Percentiles rank a stretch among this genome's conserved stretches.
Conservation (phyloP, 805 yeast genomes). For the Ogataea haglerorum region DNA sequence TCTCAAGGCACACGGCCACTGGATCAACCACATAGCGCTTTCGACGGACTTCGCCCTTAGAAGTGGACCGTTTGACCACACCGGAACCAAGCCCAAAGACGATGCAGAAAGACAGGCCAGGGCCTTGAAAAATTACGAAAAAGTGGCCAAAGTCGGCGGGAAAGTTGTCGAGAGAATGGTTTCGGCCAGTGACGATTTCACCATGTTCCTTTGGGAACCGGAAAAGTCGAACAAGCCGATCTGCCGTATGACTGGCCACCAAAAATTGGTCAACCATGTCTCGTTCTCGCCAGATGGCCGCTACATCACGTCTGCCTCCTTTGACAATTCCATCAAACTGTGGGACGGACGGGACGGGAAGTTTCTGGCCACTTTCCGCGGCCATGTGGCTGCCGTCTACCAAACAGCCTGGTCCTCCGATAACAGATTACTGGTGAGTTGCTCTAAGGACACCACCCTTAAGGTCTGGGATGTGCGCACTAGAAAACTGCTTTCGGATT, state of each 20-base stretch:
- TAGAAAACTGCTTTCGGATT: conserved; percentile 75
- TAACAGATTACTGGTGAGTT: conserved; percentile 82
- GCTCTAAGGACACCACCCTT: conserved; percentile 93
- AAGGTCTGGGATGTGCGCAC: conserved; percentile 96
- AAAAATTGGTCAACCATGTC: conserved; percentile 93
- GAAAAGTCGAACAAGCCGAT: conserved; percentile 74
- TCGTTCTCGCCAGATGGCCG: conserved; percentile 95
- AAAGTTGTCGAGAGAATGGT: conserved; percentile 70
- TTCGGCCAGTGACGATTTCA: conserved; percentile 95
- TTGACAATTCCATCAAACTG: conserved; percentile 89
- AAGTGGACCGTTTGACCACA: conserved; percentile 84
- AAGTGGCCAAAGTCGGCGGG: conserved; percentile 59
- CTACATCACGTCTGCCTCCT: conserved; percentile 84
- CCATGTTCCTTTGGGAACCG: conserved; percentile 98
- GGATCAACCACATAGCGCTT: conserved; percentile 93
- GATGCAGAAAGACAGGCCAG: conserved; percentile 45
- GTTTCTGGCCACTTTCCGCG: conserved; percentile 85
- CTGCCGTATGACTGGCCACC: conserved; percentile 96
- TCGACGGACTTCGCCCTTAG: conserved; percentile 88
- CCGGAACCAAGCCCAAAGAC: conserved; percentile 42
- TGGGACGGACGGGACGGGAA: conserved; percentile 97
- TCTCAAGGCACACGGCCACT: conserved; percentile 88
- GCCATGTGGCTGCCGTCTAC: conserved; percentile 97
- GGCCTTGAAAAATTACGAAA: conserved; percentile 61
- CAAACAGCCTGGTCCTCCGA: conserved; percentile 98